These are phyloP conservation scores for Penicillium cosmopolitanum DNA, from an alignment of 495 filamentous ascomycete species.

Conservation along the genomic window DNA sequence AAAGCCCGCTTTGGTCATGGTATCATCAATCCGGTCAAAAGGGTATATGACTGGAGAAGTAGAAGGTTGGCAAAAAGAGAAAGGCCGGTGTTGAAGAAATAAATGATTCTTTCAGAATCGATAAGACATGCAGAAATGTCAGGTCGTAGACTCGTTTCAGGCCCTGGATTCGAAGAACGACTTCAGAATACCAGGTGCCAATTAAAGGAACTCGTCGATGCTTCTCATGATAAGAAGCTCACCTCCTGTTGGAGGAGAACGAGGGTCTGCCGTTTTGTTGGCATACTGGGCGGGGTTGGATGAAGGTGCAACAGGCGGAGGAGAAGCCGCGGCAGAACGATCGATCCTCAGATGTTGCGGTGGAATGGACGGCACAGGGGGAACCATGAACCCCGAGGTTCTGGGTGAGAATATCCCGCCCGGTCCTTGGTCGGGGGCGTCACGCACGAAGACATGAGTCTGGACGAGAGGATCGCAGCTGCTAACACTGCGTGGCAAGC, in stretches of 20 bases:
- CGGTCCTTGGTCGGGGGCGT: constrained; percentile 36
- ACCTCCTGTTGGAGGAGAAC: constrained; percentile 50
- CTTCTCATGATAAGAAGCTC: constrained; percentile 56
- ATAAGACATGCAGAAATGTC: constrained; percentile 30
- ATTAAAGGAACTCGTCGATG: constrained; percentile 57
- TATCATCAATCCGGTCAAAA: constrained; percentile 36
- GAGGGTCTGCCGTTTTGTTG: constrained; percentile 44
- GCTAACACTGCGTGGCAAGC: constrained; percentile 27
- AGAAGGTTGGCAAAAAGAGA: constrained; percentile 14
- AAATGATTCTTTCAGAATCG: constrained; percentile 23
- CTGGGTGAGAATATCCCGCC: constrained; percentile 52
- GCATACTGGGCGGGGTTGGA: constrained; percentile 34
- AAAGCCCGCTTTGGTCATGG: constrained; percentile 56
- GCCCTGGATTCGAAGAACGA: constrained; percentile 7
- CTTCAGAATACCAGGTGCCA: constrained; percentile 11
- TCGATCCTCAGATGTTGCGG: constrained; percentile 37
- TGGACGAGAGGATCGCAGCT: constrained; percentile 37
- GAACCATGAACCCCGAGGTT: constrained; percentile 50
- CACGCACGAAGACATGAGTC: constrained; percentile 43
- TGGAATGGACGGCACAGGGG: constrained; percentile 36
- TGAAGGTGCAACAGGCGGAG: constrained; percentile 9
- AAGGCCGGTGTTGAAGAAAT: constrained; percentile 18
- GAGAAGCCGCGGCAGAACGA: constrained; percentile 31
- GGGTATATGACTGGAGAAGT: constrained; percentile 28
- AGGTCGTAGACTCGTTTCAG: constrained; percentile 43